phyloP scores from a whole-genome alignment of 768 basidiomycete genomes.

The Lepiota brunneoincarnata region DNA sequence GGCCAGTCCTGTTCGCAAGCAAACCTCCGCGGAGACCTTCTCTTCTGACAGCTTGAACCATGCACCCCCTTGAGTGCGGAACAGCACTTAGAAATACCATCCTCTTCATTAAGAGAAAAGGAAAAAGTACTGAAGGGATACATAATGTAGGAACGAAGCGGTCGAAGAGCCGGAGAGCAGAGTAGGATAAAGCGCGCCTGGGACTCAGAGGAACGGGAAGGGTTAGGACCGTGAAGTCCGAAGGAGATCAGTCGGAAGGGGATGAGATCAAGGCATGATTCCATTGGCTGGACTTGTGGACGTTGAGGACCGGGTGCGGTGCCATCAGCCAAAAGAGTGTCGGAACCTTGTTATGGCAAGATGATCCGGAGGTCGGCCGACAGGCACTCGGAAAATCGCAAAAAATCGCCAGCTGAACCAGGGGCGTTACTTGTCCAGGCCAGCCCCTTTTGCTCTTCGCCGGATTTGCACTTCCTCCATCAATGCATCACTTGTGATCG shows the following conservation, averaged over 20 bases:
- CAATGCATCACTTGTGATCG: conserved; percentile 28
- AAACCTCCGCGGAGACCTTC: conserved; percentile 77
- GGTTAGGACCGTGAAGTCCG: conserved; percentile 31
- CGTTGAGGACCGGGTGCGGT: conserved; percentile 2
- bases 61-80: conserved; percentile 74
- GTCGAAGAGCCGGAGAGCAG: conserved; percentile 23
- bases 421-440: conserved; percentile 2
- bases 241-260: conserved; percentile 29
- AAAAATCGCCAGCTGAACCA: conserved; percentile 21
- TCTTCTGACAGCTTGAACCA: conserved; percentile 88
- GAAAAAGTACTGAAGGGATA: conserved; percentile 60
- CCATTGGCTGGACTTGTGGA: conserved; percentile 5
- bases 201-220: conserved; percentile 24
- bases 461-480: conserved; percentile 26
- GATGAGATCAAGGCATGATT: conserved; percentile 22
- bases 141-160: conserved; percentile 53
- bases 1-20: conserved; percentile 63
- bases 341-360: conserved; percentile 26
- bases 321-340: conserved; percentile 19
- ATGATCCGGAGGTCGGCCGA: conserved; percentile 23
- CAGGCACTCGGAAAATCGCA: neutral
- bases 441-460: conserved; percentile 11
- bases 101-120: neutral
- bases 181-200: conserved; percentile 30
- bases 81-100: neutral